These are phyloP conservation scores for Phytophthora ohioensis DNA, from an alignment of 352 stramenopile species.

Conservation along the genomic window DNA sequence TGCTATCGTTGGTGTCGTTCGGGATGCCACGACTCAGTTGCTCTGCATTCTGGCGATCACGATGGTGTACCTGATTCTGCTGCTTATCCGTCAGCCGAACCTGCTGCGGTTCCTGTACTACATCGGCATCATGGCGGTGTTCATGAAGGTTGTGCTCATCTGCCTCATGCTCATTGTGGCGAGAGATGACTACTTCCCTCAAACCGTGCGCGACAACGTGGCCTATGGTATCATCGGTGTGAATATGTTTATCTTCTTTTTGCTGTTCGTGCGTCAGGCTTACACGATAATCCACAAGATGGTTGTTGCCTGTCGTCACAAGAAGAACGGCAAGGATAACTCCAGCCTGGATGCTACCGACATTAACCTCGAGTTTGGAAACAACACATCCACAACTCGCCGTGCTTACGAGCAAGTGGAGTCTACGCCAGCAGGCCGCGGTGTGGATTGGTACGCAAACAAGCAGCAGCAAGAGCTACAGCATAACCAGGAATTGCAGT, in stretches of 20 bases:
- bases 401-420: slow-evolving; percentile 43
- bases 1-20: slow-evolving; percentile 74
- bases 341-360: slow-evolving; percentile 39
- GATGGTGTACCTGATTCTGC: slow-evolving; percentile 72
- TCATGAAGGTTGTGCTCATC: slow-evolving; percentile 86
- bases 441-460: slow-evolving; percentile 30
- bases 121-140: slow-evolving; percentile 77
- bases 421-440: slow-evolving; percentile 28
- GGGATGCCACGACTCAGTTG: slow-evolving; percentile 76
- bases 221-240: slow-evolving; percentile 87
- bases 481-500: slow-evolving; percentile 13
- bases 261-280: slow-evolving; percentile 81
- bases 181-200: slow-evolving; percentile 83
- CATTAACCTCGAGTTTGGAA: slow-evolving; percentile 67
- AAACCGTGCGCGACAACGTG: slow-evolving; percentile 82
- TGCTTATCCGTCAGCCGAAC: slow-evolving; percentile 79
- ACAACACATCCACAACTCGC: slow-evolving; percentile 29
- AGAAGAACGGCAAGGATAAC: slow-evolving; percentile 52
- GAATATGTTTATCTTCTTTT: slow-evolving; percentile 86
- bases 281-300: slow-evolving; percentile 86
- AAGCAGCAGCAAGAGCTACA: slow-evolving; percentile 34
- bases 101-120: slow-evolving; percentile 87
- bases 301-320: slow-evolving; percentile 49
- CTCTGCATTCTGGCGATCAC: slow-evolving; percentile 76
- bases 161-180: slow-evolving; percentile 84